A percentile compares a stretch with the other conserved stretches of the same genome.
phyloP scores from a whole-genome alignment of 805 yeast genomes.

The Maudiozyma serrabonitensis region DNA sequence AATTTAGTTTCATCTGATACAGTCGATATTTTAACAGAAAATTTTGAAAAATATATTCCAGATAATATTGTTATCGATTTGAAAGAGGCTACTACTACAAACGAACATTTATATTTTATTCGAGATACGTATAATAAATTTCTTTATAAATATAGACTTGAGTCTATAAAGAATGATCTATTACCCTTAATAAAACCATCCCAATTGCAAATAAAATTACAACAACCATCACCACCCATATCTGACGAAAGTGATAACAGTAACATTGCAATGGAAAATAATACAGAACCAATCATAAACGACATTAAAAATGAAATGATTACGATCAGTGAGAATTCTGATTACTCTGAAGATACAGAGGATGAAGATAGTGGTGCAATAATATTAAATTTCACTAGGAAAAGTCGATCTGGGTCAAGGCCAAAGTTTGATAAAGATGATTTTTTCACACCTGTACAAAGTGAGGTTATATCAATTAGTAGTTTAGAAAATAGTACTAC shows the following conservation, averaged over 20 bases:
- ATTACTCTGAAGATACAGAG: not conserved
- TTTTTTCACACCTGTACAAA: constrained; percentile 5
- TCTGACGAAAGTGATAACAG: not conserved
- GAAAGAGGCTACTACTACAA: not conserved
- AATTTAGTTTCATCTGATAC: not conserved
- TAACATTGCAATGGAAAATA: not conserved
- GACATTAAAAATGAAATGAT: not conserved
- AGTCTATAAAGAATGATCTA: not conserved
- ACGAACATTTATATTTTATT: not conserved
- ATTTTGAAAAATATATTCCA: not conserved
- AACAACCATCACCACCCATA: constrained; percentile 2
- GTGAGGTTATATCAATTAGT: constrained; percentile 10
- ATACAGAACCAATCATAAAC: not conserved
- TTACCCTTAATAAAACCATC: not conserved
- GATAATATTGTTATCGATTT: not conserved
- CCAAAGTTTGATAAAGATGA: not conserved
- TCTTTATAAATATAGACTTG: not conserved
- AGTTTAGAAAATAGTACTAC: constrained; percentile 8
- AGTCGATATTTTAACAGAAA: not conserved
- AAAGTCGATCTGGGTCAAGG: not conserved
- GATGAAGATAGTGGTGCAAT: constrained; percentile 14
- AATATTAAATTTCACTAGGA: constrained; percentile 15
- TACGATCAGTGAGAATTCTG: not conserved
- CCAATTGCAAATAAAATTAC: not conserved
- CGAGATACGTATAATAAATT: constrained; percentile 1